These are phyloP conservation scores for Calonectria multiphialidica DNA, from an alignment of 2,329 filamentous ascomycete species.

Conservation along the genomic window DNA sequence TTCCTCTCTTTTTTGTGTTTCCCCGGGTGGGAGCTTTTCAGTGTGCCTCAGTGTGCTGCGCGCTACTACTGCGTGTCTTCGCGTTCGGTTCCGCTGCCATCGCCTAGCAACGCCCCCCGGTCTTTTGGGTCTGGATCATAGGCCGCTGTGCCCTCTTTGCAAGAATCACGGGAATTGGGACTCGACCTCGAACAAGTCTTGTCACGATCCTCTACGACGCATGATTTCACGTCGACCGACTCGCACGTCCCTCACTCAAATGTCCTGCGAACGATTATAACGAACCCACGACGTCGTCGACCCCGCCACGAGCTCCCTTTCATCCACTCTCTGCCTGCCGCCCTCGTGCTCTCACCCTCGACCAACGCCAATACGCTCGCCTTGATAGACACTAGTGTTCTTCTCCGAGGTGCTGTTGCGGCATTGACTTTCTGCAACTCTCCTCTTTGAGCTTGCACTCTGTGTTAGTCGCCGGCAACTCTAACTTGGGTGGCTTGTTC, in stretches of 20 bases:
- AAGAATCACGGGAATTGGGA: slow-evolving; percentile 29
- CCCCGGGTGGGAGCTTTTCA: slow-evolving; percentile 16
- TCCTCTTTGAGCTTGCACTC: slow-evolving; percentile 32
- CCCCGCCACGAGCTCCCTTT: slow-evolving; percentile 33
- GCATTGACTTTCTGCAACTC: slow-evolving; percentile 49
- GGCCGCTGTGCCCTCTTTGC: slow-evolving; percentile 12
- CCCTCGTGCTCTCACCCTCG: slow-evolving; percentile 22
- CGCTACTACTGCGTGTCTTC: slow-evolving; percentile 18
- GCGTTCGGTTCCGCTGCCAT: slow-evolving; percentile 36
- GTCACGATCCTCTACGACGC: slow-evolving; percentile 35
- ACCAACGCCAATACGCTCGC: slow-evolving; percentile 29
- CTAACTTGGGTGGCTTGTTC: slow-evolving; percentile 33
- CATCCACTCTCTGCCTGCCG: slow-evolving; percentile 33
- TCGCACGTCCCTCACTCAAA: slow-evolving; percentile 43
- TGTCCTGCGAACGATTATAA: slow-evolving; percentile 49
- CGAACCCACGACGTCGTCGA: slow-evolving; percentile 44
- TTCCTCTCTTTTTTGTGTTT: slow-evolving; percentile 30
- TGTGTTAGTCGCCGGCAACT: slow-evolving; percentile 43
- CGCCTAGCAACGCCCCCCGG: slow-evolving; percentile 43
- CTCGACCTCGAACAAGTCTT: slow-evolving; percentile 30
- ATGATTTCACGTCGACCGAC: slow-evolving; percentile 35
- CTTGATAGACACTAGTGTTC: slow-evolving; percentile 13
- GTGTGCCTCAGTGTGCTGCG: slow-evolving; percentile 17
- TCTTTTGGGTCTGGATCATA: slow-evolving; percentile 35
- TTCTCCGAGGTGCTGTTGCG: slow-evolving; percentile 42